A percentile compares a stretch with the other conserved stretches of the same genome.
phyloP scores from a whole-genome alignment of 176 grass and related monocot species.

The Zea luxurians region DNA sequence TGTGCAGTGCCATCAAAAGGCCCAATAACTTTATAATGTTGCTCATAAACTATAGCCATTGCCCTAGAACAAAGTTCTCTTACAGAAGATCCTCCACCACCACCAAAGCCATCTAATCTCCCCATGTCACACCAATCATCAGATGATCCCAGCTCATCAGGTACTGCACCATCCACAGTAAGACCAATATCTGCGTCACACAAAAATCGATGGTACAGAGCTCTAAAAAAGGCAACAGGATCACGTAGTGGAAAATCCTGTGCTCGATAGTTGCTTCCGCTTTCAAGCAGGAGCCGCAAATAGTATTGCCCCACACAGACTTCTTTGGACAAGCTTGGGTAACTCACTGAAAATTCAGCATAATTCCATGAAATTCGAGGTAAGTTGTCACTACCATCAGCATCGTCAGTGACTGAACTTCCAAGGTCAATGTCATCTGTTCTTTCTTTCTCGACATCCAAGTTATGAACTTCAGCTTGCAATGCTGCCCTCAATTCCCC shows the following conservation, averaged over 20 bases:
- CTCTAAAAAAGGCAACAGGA: slow-evolving; percentile 93
- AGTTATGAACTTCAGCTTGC: slow-evolving; percentile 97
- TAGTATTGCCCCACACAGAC: slow-evolving; percentile 99
- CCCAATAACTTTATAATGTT: slow-evolving; percentile 88
- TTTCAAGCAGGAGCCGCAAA: slow-evolving; percentile 82
- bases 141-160: slow-evolving; percentile 92
- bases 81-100: slow-evolving; percentile 90
- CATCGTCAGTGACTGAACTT: slow-evolving; percentile 60
- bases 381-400: slow-evolving; percentile 55
- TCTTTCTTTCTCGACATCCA: slow-evolving; percentile 98
- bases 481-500: slow-evolving; percentile 91
- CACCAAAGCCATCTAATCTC: slow-evolving; percentile 97
- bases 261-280: slow-evolving; percentile 75
- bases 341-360: slow-evolving; percentile 88
- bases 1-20: slow-evolving; percentile 95
- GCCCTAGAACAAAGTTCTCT: slow-evolving; percentile 97
- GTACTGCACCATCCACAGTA: slow-evolving; percentile 95
- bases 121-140: slow-evolving; percentile 99
- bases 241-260: slow-evolving; percentile 92
- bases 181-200: slow-evolving; percentile 96
- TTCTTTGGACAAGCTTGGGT: slow-evolving; percentile 95
- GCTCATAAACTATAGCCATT: slow-evolving; percentile 98
- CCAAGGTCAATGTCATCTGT: slow-evolving; percentile 86
- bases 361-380: slow-evolving; percentile 99
- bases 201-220: slow-evolving; percentile 96